Base-by-base conservation (phyloP, 352 stramenopile genomes). In the Aphanomyces euteiches region DNA sequence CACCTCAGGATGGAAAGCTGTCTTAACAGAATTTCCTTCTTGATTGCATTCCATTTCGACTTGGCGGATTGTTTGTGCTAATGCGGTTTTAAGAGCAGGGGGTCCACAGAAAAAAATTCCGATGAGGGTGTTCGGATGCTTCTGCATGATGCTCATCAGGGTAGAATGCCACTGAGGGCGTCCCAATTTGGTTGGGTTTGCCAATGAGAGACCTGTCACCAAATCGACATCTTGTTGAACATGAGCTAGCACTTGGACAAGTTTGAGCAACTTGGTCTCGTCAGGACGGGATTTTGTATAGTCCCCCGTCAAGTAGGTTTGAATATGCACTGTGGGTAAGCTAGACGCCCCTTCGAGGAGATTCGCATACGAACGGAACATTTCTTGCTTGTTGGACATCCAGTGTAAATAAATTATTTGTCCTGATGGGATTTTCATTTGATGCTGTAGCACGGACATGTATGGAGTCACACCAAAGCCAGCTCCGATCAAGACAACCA, bases 321-420 rank as follows among this genome's bases (percentile, higher is more conserved):
- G 86, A 61, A 93, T 88, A 69, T 96, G 83, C 7, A 96, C 84
- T 37, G 75, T 82, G 72, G 91, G 83, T 74, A 90, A 75, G 66
- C 79, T 76, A 39, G 77, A 82, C 48, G 93, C 73, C 56, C 90
- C 75, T 73, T 94, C 88, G 82, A 96, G 91, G 1, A 86, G 87
- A 39, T 90, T 81, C 0, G 70, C 79, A 48, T 94, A 93, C 87
- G 85, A 93, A 45, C 74, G 80, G n/a, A 96, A 78, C 13, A 83
- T 89, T 47, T 90, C 75, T 60, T 92, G 83, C 57, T 93, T 82
- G 34, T 82, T 79, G 5, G 82, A 89, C 72, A 84, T 76, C 87
- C 88, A 95, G 76, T 90, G 91, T 64, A 93, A 93, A 75, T 95
- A 93, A 60, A 92, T 84, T 57, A 90, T 90, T 48, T 78, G 82